Evolutionary conservation across 768 basidiomycete genomes (phyloP).

Genomic region (Tricholoma matsutake): DNA sequence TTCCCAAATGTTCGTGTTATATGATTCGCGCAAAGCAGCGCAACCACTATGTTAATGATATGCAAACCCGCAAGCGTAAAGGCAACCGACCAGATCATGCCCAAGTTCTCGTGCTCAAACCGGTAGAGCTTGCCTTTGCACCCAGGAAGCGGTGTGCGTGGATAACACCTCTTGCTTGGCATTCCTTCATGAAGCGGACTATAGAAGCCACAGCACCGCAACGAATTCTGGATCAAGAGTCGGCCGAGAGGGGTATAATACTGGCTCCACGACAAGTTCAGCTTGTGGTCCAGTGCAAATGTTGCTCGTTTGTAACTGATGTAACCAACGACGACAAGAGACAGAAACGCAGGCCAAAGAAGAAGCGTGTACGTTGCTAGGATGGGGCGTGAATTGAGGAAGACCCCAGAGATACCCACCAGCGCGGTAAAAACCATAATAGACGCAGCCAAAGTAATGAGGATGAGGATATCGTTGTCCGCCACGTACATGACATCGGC

Average conservation of each 20-base stretch:
- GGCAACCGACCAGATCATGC: slow-evolving; percentile 43
- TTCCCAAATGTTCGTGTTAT: slow-evolving; percentile 60
- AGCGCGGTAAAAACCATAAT: slow-evolving; percentile 56
- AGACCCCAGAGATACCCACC: slow-evolving; percentile 54
- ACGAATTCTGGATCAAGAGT: slow-evolving; percentile 55
- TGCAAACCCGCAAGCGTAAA: slow-evolving; percentile 61
- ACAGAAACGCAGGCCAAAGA: slow-evolving; percentile 60
- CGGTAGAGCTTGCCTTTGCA: slow-evolving; percentile 59
- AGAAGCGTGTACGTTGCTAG: slow-evolving; percentile 66
- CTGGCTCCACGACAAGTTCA: slow-evolving; percentile 66
- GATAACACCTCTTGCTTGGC: slow-evolving; percentile 56
- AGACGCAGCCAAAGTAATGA: slow-evolving; percentile 56
- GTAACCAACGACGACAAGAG: slow-evolving; percentile 61
- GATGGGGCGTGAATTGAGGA: slow-evolving; percentile 67
- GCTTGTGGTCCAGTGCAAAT: slow-evolving; percentile 62
- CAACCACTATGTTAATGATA: slow-evolving; percentile 53
- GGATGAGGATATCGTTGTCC: slow-evolving; percentile 51
- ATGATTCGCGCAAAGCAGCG: slow-evolving; percentile 68
- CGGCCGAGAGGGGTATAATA: slow-evolving; percentile 55
- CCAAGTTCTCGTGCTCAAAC: slow-evolving; percentile 50
- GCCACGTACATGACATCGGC: slow-evolving; percentile 64
- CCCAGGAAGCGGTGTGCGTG: slow-evolving; percentile 59
- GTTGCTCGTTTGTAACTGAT: slow-evolving; percentile 57
- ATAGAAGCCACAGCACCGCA: slow-evolving; percentile 67
- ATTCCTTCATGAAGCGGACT: slow-evolving; percentile 57